Evolutionary conservation across 2,329 filamentous ascomycete species (phyloP).

Genomic region (Fusarium euwallaceae): DNA sequence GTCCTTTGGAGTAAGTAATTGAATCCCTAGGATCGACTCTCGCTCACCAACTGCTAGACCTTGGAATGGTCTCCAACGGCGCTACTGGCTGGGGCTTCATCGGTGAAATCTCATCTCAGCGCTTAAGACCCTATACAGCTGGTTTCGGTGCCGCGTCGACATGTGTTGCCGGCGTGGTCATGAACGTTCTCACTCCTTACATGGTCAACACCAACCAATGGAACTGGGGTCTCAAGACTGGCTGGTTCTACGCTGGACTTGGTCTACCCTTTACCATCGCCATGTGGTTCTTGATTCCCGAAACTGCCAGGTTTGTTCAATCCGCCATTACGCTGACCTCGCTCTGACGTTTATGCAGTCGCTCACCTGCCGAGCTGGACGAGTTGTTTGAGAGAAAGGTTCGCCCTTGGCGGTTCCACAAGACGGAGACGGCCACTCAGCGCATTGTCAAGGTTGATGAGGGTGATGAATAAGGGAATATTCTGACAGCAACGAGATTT

Average conservation of each 20-base stretch:
- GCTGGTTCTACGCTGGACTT: constrained; percentile 46
- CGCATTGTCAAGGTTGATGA: constrained; percentile 1
- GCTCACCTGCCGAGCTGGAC: constrained; percentile 50
- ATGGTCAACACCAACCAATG: constrained; percentile 50
- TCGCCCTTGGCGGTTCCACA: constrained; percentile 33
- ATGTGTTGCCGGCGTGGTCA: constrained; percentile 41
- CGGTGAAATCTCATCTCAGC: constrained; percentile 54
- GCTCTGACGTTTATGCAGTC: not conserved
- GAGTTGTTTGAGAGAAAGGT: constrained; percentile 45
- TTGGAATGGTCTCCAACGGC: constrained; percentile 18
- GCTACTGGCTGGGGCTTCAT: constrained; percentile 48
- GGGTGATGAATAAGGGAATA: not conserved
- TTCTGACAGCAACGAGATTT: not conserved
- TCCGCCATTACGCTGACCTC: too few relatives aligned
- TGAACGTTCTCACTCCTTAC: constrained; percentile 47
- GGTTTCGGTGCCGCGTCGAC: constrained; percentile 48
- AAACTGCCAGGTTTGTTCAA: not conserved
- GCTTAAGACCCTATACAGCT: constrained; percentile 50
- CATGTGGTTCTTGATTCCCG: not conserved
- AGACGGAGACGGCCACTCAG: constrained; percentile 16
- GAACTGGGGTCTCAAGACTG: constrained; percentile 49
- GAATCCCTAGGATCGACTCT: accelerated
- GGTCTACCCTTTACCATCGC: not conserved
- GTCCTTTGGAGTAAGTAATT: constrained; percentile 25
- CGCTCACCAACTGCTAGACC: not conserved